Evolutionary conservation across 257 asterid species (phyloP), one percentile per base, ranked within the genome.

Genomic region (Echium plantagineum): DNA sequence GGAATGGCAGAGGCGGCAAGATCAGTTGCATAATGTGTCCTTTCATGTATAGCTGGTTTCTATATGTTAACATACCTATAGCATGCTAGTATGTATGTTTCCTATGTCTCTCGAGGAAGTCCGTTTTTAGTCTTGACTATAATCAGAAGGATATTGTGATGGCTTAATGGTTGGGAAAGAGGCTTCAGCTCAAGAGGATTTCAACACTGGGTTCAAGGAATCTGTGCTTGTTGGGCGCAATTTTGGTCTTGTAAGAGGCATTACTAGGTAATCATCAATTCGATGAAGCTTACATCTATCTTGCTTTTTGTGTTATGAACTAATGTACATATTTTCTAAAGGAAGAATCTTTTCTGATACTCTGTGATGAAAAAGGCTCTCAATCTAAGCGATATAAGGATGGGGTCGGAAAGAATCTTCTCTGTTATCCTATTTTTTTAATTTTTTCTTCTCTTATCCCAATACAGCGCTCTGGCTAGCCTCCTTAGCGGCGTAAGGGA

Each of bases 121-220:
- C 30, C 58, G 46, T 66, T 16, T 58, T 48, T 65, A 26, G 70
- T 74, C 72, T 52, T 63, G 69, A 63, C 56, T 21, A 54, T 61
- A 59, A 22, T 69, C 67, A 90, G 98, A 71, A n/a, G 98, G 98
- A 72, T 91, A 88, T 74, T 95, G 98, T 26, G 98, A 91, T 57
- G 98, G 98, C 64, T 66, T 88, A 60, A 69, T 85, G 42, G 89
- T 87, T 62, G 98, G 94, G 65, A 82, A 88, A 71, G 95, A 91
- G 69, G 78, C 85, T 61, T 82, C 95, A 28, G 86, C 81, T 16
- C 98, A 91, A 63, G 88, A 84, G 52, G 96, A 96, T 21, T 91
- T 91, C 73, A 81, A 83, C 73, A 67, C 69, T 13, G 98, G 96
- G 46, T 88, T 88, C 56, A 80, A 68, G 66, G 81, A 77, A 58